These are phyloP conservation scores for Beauveria bassiana DNA, from an alignment of 2,329 filamentous ascomycete species.

Conservation along the genomic window DNA sequence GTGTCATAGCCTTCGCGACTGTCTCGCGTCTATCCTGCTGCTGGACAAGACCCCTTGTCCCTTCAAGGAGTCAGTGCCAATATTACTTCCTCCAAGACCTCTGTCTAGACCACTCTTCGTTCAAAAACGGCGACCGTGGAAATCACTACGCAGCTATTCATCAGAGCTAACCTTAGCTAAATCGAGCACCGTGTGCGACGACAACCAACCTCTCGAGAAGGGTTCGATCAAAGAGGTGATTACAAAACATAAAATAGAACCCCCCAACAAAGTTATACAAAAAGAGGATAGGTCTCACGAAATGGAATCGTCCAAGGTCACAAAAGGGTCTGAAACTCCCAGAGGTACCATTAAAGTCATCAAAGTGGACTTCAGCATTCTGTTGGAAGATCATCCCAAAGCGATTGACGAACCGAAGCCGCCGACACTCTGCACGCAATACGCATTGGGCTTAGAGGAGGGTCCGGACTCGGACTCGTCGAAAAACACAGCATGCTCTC, in stretches of 20 bases:
- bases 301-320: not conserved
- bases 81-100: not conserved
- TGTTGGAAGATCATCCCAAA: not conserved
- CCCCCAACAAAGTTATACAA: not conserved
- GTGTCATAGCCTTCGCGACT: slow-evolving; percentile 53
- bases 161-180: not conserved
- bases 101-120: not conserved
- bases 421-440: not conserved
- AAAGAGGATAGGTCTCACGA: not conserved
- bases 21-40: slow-evolving; percentile 66
- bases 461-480: too few species aligned
- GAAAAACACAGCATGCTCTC: too few species aligned
- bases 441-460: not conserved
- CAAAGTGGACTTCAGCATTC: too few species aligned
- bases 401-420: not conserved
- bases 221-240: too few species aligned
- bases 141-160: not conserved
- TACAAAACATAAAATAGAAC: not conserved
- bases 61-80: slow-evolving; percentile 44
- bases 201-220: not conserved
- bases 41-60: slow-evolving; percentile 87
- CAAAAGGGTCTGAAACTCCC: too few species aligned
- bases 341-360: too few species aligned
- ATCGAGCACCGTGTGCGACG: not conserved
- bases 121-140: not conserved